Evolutionary conservation across 2,329 filamentous ascomycete species (phyloP).

Genomic region (Penicillium fuscoglaucum): DNA sequence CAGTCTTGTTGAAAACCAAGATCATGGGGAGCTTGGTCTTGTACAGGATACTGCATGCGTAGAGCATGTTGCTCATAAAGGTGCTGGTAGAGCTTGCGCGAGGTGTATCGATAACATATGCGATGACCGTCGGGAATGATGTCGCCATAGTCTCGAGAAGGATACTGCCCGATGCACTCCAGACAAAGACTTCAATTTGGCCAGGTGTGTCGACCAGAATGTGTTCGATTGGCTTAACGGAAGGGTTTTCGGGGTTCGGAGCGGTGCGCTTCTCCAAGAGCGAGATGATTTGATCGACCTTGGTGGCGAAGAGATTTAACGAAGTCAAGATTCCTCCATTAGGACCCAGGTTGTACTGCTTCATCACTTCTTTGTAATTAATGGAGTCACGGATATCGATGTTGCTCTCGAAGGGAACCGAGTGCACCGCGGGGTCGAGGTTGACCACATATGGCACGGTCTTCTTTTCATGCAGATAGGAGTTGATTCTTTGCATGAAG

Average conservation of each 20-base stretch:
- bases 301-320: constrained; percentile 94
- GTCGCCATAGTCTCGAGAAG: constrained; percentile 89
- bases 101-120: constrained; percentile 96
- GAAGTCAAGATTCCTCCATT: constrained; percentile 97
- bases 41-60: constrained; percentile 97
- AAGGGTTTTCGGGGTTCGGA: constrained; percentile 51
- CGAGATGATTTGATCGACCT: constrained; percentile 90
- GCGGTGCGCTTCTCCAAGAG: constrained; percentile 85
- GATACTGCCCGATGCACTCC: constrained; percentile 94
- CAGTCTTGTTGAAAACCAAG: constrained; percentile 98
- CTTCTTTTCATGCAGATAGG: constrained; percentile 78
- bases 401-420: constrained; percentile 92
- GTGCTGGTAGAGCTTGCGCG: constrained; percentile 89
- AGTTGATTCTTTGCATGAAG: constrained; percentile 98
- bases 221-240: constrained; percentile 66
- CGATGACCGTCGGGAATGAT: constrained; percentile 93
- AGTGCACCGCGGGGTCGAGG: constrained; percentile 90
- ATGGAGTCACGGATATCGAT: constrained; percentile 99
- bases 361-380: constrained; percentile 99
- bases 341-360: constrained; percentile 94
- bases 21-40: constrained; percentile 99
- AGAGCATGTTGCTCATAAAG: constrained; percentile 99
- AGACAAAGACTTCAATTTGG: constrained; percentile 98
- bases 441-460: constrained; percentile 93
- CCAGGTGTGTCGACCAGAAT: constrained; percentile 95